phyloP scores from a whole-genome alignment of 306 rosid species.

The Fragaria vesca region DNA sequence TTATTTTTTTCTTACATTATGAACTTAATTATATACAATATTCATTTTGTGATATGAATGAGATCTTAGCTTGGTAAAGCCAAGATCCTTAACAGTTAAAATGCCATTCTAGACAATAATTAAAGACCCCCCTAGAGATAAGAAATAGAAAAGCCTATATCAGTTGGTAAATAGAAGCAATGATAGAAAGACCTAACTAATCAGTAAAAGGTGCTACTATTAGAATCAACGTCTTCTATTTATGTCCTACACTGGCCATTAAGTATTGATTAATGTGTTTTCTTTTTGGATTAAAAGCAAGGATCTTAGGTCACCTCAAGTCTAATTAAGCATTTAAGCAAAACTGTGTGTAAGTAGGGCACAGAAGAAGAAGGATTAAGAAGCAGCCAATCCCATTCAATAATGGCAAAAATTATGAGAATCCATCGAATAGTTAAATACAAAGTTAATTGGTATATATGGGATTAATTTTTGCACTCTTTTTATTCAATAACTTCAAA shows the following conservation, averaged over 20 bases:
- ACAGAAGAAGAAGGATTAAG: constrained; percentile 19
- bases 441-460: not conserved
- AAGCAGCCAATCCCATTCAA: constrained; percentile 16
- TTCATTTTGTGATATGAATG: constrained; percentile 7
- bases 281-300: constrained; percentile 52
- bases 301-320: constrained; percentile 65
- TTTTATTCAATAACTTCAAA: not conserved
- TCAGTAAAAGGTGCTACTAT: not conserved
- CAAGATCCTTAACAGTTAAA: constrained; percentile 8
- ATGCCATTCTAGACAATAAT: not conserved
- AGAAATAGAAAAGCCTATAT: not conserved
- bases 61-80: constrained; percentile 13
- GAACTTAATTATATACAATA: no score
- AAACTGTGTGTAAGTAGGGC: constrained; percentile 19
- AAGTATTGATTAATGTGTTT: not conserved
- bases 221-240: not conserved
- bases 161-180: constrained; percentile 5
- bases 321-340: constrained; percentile 38
- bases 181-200: not conserved
- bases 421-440: no score
- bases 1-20: no score
- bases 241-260: constrained; percentile 3
- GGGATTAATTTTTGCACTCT: not conserved
- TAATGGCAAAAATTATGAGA: constrained; percentile 26
- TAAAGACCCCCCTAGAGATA: not conserved